phyloP scores from a whole-genome alignment of 148 eudicot genomes.

The Rhododendron williamsianum region DNA sequence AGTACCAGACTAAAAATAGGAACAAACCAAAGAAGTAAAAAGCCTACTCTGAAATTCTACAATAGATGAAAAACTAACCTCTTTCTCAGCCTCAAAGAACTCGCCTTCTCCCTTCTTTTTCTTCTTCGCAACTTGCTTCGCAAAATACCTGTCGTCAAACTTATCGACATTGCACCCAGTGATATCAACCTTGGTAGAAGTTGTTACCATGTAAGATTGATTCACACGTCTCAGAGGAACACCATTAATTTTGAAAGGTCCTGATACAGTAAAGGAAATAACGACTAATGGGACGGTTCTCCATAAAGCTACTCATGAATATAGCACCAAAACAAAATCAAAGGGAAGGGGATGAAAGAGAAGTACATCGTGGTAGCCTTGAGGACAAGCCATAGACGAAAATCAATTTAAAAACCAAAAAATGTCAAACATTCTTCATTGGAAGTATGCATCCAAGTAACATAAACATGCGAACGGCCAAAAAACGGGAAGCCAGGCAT shows the following conservation, averaged over 20 bases:
- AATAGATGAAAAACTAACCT: slow-evolving; percentile 14
- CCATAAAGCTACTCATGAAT: not conserved
- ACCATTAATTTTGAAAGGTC: slow-evolving; percentile 25
- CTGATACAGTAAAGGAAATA: not conserved
- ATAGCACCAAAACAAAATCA: not conserved
- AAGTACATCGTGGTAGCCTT: not conserved
- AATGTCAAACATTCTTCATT: not conserved
- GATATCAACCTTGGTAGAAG: slow-evolving; percentile 24
- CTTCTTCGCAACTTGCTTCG: slow-evolving; percentile 19
- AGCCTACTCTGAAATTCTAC: not conserved
- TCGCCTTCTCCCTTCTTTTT: slow-evolving; percentile 23
- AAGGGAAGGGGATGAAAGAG: not conserved
- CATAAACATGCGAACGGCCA: not conserved
- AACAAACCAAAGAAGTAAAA: not conserved
- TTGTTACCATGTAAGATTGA: slow-evolving; percentile 15
- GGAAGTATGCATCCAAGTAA: not conserved
- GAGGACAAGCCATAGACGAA: not conserved
- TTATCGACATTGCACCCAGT: slow-evolving; percentile 14
- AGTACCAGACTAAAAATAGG: not conserved
- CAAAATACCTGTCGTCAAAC: slow-evolving; percentile 20
- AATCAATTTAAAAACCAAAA: not conserved
- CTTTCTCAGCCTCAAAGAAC: slow-evolving; percentile 24
- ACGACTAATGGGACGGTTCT: not conserved
- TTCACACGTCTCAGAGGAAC: slow-evolving; percentile 25
- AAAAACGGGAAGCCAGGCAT: not conserved